A percentile compares a stretch with the other conserved stretches of the same genome.
These are phyloP conservation scores for Emergomyces pasteurianus DNA, from an alignment of 2,329 filamentous ascomycete genomes.

Conservation along the genomic window DNA sequence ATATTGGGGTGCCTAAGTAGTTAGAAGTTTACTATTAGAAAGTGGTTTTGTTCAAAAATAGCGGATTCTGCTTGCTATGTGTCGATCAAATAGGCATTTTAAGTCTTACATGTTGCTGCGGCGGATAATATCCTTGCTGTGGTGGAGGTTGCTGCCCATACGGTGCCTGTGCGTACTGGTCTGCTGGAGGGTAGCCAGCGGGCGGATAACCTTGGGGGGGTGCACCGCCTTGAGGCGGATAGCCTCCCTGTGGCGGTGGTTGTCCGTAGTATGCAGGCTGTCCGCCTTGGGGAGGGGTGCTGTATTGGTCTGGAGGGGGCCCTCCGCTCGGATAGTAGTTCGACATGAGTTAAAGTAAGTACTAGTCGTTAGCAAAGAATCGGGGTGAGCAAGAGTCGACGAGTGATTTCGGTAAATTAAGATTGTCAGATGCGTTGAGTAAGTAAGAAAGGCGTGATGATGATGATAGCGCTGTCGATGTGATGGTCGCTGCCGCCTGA, in stretches of 20 bases:
- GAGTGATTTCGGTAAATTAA: not conserved
- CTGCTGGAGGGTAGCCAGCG: slow-evolving; percentile 9
- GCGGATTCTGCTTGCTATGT: not conserved
- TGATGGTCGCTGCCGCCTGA: not conserved
- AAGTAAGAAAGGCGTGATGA: no score
- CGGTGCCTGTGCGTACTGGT: slow-evolving; percentile 5
- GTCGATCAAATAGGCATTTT: not conserved
- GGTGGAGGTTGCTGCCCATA: slow-evolving; percentile 8
- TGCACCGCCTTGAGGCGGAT: slow-evolving; percentile 10
- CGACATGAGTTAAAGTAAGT: not conserved
- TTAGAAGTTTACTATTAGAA: not conserved
- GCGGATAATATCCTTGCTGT: slow-evolving; percentile 12
- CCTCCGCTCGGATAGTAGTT: slow-evolving; percentile 9
- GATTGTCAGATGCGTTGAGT: not conserved
- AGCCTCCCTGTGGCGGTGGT: slow-evolving; percentile 9
- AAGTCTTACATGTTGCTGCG: slow-evolving; percentile 15
- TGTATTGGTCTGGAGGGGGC: slow-evolving; percentile 7
- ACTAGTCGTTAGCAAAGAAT: not conserved
- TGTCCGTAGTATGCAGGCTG: slow-evolving; percentile 4
- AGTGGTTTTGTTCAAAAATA: not conserved
- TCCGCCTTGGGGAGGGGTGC: not conserved
- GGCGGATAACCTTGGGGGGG: slow-evolving; percentile 8
- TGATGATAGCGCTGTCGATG: not conserved
- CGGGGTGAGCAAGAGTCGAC: not conserved
- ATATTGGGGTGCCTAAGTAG: slow-evolving; percentile 9